A percentile compares a stretch with the other conserved stretches of the same genome.
These are phyloP conservation scores for Thalassiosira livingstoniorum DNA, from an alignment of 352 stramenopile species.

Conservation along the genomic window DNA sequence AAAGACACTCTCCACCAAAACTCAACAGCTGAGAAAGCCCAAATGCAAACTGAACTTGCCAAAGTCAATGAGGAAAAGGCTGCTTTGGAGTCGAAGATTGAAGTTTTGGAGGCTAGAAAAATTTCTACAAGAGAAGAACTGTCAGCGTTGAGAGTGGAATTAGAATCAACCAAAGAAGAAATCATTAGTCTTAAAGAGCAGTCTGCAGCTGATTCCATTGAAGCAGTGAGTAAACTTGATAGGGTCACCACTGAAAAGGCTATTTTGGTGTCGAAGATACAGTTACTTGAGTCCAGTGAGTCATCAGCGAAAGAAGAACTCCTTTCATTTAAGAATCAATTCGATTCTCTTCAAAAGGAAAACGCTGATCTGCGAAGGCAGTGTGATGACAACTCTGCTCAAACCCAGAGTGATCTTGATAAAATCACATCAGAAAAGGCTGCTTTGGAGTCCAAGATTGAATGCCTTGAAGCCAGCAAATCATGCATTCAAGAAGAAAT, in stretches of 20 bases:
- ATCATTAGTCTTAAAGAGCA: not conserved
- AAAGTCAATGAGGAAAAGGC: not conserved
- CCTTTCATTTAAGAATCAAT: too few species aligned
- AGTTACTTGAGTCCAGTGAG: not conserved
- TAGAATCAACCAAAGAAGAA: not conserved
- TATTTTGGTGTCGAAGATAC: not conserved
- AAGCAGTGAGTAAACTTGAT: not conserved
- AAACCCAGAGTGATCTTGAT: slow-evolving; percentile 5
- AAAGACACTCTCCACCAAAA: not conserved
- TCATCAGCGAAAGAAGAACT: not conserved
- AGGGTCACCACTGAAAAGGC: too few species aligned
- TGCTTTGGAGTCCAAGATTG: slow-evolving; percentile 4
- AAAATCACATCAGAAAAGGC: not conserved
- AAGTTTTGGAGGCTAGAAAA: not conserved
- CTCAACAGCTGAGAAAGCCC: too few species aligned
- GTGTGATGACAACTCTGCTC: not conserved
- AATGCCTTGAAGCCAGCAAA: slow-evolving; percentile 13
- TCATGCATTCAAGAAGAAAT: not conserved
- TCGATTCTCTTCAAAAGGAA: not conserved
- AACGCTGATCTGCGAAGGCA: slow-evolving; percentile 4
- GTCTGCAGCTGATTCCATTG: not conserved
- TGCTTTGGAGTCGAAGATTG: not conserved
- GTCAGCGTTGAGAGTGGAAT: not conserved
- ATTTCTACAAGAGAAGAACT: not conserved
- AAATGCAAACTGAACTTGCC: slow-evolving; percentile 2